Evolutionary conservation across 495 filamentous ascomycete genomes (phyloP).

Genomic region (Jackrogersella multiformis): DNA sequence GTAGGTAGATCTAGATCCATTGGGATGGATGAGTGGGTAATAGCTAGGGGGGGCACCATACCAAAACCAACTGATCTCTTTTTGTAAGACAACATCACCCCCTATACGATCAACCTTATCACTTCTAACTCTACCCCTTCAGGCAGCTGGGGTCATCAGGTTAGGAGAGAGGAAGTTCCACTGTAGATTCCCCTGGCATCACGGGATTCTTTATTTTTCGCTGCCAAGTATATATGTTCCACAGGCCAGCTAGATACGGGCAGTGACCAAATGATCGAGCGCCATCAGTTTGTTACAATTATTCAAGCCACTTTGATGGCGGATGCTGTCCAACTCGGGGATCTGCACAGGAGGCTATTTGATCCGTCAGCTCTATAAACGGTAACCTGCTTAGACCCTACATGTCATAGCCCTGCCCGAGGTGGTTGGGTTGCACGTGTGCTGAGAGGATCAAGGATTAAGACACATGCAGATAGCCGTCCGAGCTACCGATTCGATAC

Average conservation of each 20-base stretch:
- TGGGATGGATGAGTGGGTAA: background rate
- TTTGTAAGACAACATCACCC: constrained; percentile 18
- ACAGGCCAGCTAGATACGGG: constrained; percentile 19
- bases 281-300: constrained; percentile 25
- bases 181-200: constrained; percentile 1
- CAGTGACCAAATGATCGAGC: constrained; percentile 4
- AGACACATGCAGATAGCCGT: constrained; percentile 40
- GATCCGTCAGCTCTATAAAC: constrained; percentile 33
- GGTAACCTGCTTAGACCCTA: constrained; percentile 29
- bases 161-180: constrained; percentile 1
- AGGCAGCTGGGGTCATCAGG: constrained; percentile 2
- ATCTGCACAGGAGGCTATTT: constrained; percentile 42
- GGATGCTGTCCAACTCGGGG: constrained; percentile 37
- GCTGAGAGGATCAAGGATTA: constrained; percentile 30
- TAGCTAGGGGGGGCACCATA: background rate
- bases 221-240: constrained; percentile 15
- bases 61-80: background rate
- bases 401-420: constrained; percentile 18
- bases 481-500: constrained; percentile 37
- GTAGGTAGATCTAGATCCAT: background rate
- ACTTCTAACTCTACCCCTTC: background rate
- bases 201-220: constrained; percentile 18
- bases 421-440: constrained; percentile 36
- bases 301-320: constrained; percentile 32
- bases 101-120: background rate